A percentile compares a stretch with the other conserved stretches of the same genome.
These are phyloP conservation scores for Fagopyrum tataricum DNA, from an alignment of 148 eudicot genomes.

Conservation along the genomic window DNA sequence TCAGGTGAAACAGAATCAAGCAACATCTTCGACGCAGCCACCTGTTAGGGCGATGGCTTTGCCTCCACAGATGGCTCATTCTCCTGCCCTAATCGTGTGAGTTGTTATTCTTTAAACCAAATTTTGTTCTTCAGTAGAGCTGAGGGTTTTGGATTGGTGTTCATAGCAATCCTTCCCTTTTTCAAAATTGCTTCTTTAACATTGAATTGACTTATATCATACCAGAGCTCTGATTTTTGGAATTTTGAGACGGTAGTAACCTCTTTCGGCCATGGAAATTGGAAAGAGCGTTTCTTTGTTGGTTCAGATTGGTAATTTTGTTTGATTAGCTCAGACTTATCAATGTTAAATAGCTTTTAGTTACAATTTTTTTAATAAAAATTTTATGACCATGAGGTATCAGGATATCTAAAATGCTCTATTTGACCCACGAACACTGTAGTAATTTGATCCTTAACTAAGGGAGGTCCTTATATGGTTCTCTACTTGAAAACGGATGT, in stretches of 20 bases:
- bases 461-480: no score
- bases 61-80: slow-evolving; percentile 12
- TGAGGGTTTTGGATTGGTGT: background rate
- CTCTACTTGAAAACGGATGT: background rate
- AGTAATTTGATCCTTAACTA: background rate
- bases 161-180: background rate
- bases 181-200: background rate
- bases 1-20: background rate
- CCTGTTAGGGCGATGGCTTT: background rate
- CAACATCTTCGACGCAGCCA: background rate
- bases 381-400: background rate
- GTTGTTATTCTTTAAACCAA: background rate
- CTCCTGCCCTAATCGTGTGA: slow-evolving; percentile 3
- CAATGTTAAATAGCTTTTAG: slow-evolving; percentile 4
- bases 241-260: background rate
- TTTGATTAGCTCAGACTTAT: background rate
- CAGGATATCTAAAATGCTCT: background rate
- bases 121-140: background rate
- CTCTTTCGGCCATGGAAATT: background rate
- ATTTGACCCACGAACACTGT: background rate
- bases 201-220: background rate
- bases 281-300: background rate
- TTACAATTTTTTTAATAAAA: background rate
- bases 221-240: background rate
- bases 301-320: background rate